A percentile compares a stretch with the other conserved stretches of the same genome.
Evolutionary conservation across 1,284 basidiomycete genomes (phyloP).

Genomic region (Agroathelia rolfsii): DNA sequence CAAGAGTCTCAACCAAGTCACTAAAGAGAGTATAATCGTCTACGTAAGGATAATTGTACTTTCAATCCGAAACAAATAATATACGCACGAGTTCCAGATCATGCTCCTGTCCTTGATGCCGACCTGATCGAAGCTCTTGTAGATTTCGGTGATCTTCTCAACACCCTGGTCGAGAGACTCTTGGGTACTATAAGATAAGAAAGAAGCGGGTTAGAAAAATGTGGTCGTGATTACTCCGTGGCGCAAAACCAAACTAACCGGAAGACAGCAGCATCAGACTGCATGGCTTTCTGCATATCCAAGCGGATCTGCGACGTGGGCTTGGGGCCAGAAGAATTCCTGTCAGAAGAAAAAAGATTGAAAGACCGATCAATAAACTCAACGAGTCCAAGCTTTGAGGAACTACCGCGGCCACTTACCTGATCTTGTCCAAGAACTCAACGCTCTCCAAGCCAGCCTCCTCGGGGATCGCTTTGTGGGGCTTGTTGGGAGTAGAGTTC

Average conservation of each 20-base stretch:
- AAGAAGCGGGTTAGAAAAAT: constrained; percentile 4
- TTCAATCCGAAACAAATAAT: neutral
- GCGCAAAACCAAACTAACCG: constrained; percentile 33
- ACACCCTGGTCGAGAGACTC: constrained; percentile 89
- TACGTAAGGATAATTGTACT: neutral
- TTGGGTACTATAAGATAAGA: constrained; percentile 62
- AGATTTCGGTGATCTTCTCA: constrained; percentile 76
- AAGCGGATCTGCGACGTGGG: constrained; percentile 87
- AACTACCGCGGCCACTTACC: constrained; percentile 25
- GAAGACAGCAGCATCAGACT: constrained; percentile 87
- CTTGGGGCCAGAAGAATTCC: constrained; percentile 74
- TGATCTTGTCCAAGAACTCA: constrained; percentile 86
- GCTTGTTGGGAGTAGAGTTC: constrained; percentile 80
- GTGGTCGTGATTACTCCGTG: neutral
- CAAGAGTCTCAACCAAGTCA: constrained; percentile 94
- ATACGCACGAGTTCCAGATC: constrained; percentile 96
- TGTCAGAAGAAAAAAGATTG: constrained; percentile 13
- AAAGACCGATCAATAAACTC: neutral
- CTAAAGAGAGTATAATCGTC: constrained; percentile 27
- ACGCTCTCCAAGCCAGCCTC: constrained; percentile 85
- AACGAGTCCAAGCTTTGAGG: neutral
- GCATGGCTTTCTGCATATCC: constrained; percentile 99
- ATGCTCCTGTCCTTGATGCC: constrained; percentile 96
- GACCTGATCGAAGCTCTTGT: constrained; percentile 82
- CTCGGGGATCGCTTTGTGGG: constrained; percentile 84